phyloP scores from a whole-genome alignment of 768 basidiomycete genomes.

The Tricholoma furcatifolium region DNA sequence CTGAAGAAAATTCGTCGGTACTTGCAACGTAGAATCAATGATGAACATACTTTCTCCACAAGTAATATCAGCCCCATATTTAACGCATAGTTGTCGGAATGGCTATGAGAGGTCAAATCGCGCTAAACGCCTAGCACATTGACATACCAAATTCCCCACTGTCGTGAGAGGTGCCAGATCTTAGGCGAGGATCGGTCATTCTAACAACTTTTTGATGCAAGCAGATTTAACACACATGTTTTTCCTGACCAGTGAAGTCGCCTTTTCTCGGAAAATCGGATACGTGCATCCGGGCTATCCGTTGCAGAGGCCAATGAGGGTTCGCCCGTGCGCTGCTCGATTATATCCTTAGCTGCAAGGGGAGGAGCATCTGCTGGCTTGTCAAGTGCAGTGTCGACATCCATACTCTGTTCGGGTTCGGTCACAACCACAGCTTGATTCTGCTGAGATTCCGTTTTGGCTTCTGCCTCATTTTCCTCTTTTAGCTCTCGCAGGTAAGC shows the following conservation, averaged over 20 bases:
- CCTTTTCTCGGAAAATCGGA: conserved; percentile 81
- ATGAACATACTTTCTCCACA: conserved; percentile 79
- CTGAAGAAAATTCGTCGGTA: conserved; percentile 29
- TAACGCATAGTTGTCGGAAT: conserved; percentile 86
- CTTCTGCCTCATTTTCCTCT: conserved; percentile 27
- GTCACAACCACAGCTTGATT: conserved; percentile 28
- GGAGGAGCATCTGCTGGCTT: neutral
- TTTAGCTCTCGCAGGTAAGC: conserved; percentile 59
- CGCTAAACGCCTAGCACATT: neutral
- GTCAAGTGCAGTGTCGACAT: conserved; percentile 13
- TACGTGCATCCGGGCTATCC: conserved; percentile 68
- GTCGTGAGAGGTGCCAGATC: conserved; percentile 79
- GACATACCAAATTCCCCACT: conserved; percentile 84
- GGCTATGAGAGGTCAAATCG: conserved; percentile 49
- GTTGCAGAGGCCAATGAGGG: conserved; percentile 27
- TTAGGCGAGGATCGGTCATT: conserved; percentile 8
- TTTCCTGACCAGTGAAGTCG: conserved; percentile 83
- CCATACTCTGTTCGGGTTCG: conserved; percentile 40
- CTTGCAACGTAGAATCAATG: neutral
- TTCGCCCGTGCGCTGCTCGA: conserved; percentile 36
- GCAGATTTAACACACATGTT: conserved; percentile 56
- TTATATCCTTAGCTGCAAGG: conserved; percentile 15
- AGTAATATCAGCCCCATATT: conserved; percentile 90
- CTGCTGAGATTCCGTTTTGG: conserved; percentile 21
- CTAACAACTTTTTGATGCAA: neutral